Base-by-base conservation (phyloP, 352 stramenopile species). In the Phytophthora foliorum region DNA sequence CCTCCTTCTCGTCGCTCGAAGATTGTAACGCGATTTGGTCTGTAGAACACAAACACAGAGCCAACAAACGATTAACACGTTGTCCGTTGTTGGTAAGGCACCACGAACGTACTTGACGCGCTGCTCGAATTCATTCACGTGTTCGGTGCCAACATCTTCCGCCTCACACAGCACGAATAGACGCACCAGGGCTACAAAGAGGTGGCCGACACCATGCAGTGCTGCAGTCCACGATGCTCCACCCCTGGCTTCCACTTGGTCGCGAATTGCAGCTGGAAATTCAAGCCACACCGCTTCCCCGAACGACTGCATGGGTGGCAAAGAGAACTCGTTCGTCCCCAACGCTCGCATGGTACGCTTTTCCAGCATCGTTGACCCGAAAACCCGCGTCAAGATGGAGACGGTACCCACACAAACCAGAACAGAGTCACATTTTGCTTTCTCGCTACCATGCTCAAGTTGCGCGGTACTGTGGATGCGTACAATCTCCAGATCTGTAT, bases 231-330 rank as follows among this genome's bases (percentile, higher is more conserved):
- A 93, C 13, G 67, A 79, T 27, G 57, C 57, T 21, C 59, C 72
- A 6, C 64, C 66, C 0, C 34, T 64, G 0, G 24, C 53, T 57
- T 92, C 78, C 0, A 95, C 76, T 17, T 77, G 24, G 0, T 74
- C 57, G 31, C 73, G 72, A 13, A 96, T 41, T 32, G 51, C 27
- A 31, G 72, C 54, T 8, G 94, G 92, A 6, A 98, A 74, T 72
- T 99, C 97, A 14, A 99, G 74, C 98, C 97, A 99, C 13, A 98
- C 64, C 9, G 90, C 97, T 67, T 97, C 87, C 7, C 95, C 98
- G 45, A 98, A 96, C 54, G 89, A 96, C 78, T 99, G 92, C 88
- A 99, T 97, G 1, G 86, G 89, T 14, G 98, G 97, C n/a, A 99
- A 78, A 0, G 87, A 92, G 59, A 99, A 98, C 61, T 98, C 93